These are phyloP conservation scores for Hortaea sp. DNA, from an alignment of 2,329 filamentous ascomycete species.

Conservation along the genomic window DNA sequence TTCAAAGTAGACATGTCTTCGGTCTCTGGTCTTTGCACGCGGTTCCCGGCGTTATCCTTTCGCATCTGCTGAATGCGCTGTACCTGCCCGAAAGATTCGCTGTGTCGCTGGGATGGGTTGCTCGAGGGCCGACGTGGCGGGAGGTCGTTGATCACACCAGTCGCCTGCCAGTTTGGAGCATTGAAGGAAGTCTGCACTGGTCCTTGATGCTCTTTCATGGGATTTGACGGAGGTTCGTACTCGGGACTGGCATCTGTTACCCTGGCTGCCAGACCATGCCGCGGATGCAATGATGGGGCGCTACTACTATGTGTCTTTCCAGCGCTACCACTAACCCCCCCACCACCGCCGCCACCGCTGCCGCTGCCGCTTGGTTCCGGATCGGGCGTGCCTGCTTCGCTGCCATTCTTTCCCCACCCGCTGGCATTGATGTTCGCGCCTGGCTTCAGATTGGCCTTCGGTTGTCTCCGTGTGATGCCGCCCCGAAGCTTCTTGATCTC, in stretches of 20 bases:
- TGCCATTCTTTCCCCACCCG: slow-evolving; percentile 1
- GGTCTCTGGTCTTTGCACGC: slow-evolving; percentile 37
- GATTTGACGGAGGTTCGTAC: slow-evolving; percentile 7
- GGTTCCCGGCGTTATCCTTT: slow-evolving; percentile 14
- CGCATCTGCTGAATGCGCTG: slow-evolving; percentile 21
- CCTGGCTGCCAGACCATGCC: slow-evolving; percentile 21
- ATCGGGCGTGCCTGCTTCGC: slow-evolving; percentile 1
- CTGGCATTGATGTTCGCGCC: slow-evolving; percentile 6
- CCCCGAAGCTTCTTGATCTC: slow-evolving; percentile 77
- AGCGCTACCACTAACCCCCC: background rate
- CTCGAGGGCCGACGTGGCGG: slow-evolving; percentile 28
- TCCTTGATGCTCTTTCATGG: slow-evolving; percentile 15
- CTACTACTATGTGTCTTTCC: background rate
- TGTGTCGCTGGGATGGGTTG: background rate
- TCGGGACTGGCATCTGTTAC: slow-evolving; percentile 26
- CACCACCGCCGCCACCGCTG: background rate
- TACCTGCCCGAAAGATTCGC: slow-evolving; percentile 28
- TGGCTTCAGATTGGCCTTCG: slow-evolving; percentile 40
- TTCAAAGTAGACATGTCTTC: slow-evolving; percentile 47
- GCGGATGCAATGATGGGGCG: background rate
- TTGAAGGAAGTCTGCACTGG: slow-evolving; percentile 43
- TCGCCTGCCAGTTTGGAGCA: slow-evolving; percentile 62
- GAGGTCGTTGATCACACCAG: slow-evolving; percentile 69
- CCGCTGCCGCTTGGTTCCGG: background rate
- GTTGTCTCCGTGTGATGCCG: slow-evolving; percentile 76